Percentiles rank a stretch among this genome's conserved stretches.
Evolutionary conservation across 179 eudicot species (phyloP).

Genomic region (Camellia oleifera): DNA sequence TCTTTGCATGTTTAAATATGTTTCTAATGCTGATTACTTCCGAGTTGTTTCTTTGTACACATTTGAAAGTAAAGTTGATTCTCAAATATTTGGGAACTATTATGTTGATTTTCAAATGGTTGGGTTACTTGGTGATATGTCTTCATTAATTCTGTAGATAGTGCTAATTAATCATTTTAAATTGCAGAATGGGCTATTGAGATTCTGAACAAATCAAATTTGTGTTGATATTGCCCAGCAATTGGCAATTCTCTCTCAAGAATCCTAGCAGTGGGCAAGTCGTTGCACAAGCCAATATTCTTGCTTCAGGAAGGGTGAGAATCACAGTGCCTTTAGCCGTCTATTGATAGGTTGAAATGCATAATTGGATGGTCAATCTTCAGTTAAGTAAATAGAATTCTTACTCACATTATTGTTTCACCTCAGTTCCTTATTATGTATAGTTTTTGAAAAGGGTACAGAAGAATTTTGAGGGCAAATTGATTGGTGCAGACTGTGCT

Average conservation of each 20-base stretch:
- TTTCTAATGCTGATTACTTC: not conserved
- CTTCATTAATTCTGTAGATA: not conserved
- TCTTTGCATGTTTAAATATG: not conserved
- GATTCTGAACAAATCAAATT: not conserved
- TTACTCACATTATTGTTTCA: not conserved
- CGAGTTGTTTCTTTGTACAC: not conserved
- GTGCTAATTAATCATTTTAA: not conserved
- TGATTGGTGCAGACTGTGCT: conserved; percentile 94
- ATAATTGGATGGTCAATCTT: conserved; percentile 11
- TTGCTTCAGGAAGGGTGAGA: conserved; percentile 93
- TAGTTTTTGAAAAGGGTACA: conserved; percentile 57
- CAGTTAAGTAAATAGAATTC: not conserved
- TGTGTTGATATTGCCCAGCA: conserved; percentile 41
- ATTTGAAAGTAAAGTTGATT: not conserved
- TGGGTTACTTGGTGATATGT: not conserved
- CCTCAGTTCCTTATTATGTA: conserved; percentile 17
- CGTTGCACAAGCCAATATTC: conserved; percentile 92
- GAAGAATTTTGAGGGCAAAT: conserved; percentile 88
- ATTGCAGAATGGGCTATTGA: not conserved
- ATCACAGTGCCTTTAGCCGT: not conserved
- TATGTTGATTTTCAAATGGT: not conserved
- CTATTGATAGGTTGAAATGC: not conserved
- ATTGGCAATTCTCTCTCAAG: conserved; percentile 90
- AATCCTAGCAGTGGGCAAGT: conserved; percentile 79
- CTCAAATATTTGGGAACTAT: not conserved